Percentiles rank a stretch among this genome's conserved stretches.
phyloP scores from a whole-genome alignment of 768 basidiomycete species.

The Termitomyces sp. region DNA sequence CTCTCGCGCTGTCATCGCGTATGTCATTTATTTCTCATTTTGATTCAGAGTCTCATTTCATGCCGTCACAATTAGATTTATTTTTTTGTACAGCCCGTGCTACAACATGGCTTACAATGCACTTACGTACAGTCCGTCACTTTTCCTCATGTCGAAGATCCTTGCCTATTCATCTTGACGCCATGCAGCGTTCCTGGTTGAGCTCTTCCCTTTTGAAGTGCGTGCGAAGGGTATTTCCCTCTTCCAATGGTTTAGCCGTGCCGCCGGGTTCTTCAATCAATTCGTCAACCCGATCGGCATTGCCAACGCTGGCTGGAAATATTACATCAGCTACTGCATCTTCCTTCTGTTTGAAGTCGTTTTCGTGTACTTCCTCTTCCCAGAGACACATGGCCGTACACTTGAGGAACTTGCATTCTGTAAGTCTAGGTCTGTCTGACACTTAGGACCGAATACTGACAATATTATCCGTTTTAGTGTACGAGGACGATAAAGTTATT shows the following conservation, averaged over 20 bases:
- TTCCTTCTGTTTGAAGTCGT: slow-evolving; percentile 47
- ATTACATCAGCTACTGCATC: slow-evolving; percentile 50
- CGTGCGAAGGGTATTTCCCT: slow-evolving; percentile 57
- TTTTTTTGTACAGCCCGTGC: slow-evolving; percentile 50
- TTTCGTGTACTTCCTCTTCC: slow-evolving; percentile 59
- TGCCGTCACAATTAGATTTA: slow-evolving; percentile 31
- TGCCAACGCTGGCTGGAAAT: slow-evolving; percentile 51
- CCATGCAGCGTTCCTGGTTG: slow-evolving; percentile 52
- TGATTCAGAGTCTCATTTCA: background rate
- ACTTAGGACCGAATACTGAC: background rate
- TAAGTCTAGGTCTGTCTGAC: slow-evolving; percentile 22
- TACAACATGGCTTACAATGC: slow-evolving; percentile 56
- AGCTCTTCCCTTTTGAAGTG: slow-evolving; percentile 59
- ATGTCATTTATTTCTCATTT: slow-evolving; percentile 10
- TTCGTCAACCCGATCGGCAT: slow-evolving; percentile 66
- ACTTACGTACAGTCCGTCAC: slow-evolving; percentile 39
- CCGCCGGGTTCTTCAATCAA: slow-evolving; percentile 57
- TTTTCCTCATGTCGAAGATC: slow-evolving; percentile 19
- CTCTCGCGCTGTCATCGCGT: slow-evolving; percentile 47
- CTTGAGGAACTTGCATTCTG: slow-evolving; percentile 58
- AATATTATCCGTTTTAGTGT: slow-evolving; percentile 20
- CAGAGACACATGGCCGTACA: slow-evolving; percentile 47
- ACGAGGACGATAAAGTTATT: slow-evolving; percentile 34
- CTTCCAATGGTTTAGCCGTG: slow-evolving; percentile 53
- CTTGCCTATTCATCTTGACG: slow-evolving; percentile 28